phyloP scores from a whole-genome alignment of 495 filamentous ascomycete species.

The Immersiella caudata region DNA sequence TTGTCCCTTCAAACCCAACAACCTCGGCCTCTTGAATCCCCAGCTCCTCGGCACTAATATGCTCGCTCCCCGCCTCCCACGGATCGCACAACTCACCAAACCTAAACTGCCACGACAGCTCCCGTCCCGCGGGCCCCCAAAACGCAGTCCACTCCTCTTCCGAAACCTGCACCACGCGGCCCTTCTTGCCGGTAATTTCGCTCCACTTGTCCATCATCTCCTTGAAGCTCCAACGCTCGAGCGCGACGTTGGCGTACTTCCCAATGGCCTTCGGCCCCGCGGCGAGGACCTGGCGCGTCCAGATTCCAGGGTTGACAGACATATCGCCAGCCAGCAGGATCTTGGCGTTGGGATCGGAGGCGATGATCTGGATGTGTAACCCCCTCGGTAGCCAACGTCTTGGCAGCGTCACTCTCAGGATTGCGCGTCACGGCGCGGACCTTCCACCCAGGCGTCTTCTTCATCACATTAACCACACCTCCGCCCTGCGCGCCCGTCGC shows the following conservation, averaged over 20 bases:
- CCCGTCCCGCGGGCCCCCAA: conserved; percentile 20
- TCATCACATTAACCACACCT: conserved; percentile 26
- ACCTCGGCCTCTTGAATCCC: conserved; percentile 23
- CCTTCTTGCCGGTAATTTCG: conserved; percentile 24
- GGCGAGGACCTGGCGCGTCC: conserved; percentile 21
- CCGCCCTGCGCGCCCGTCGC: conserved; percentile 30
- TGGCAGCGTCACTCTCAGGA: conserved; percentile 19
- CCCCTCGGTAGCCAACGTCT: conserved; percentile 24
- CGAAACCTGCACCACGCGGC: conserved; percentile 16
- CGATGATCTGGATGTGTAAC: conserved; percentile 25
- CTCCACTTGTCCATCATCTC: conserved; percentile 28
- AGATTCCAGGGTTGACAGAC: conserved; percentile 26
- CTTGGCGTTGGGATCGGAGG: conserved; percentile 21
- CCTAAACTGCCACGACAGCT: conserved; percentile 26
- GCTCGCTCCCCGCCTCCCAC: conserved; percentile 11
- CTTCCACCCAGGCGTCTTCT: conserved; percentile 21
- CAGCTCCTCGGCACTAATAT: conserved; percentile 23
- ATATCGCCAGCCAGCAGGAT: conserved; percentile 24
- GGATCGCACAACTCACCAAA: conserved; percentile 29
- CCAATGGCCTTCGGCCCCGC: conserved; percentile 14
- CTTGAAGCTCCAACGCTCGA: conserved; percentile 26
- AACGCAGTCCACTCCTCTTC: conserved; percentile 20
- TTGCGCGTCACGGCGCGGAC: conserved; percentile 30
- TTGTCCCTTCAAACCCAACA: conserved; percentile 22
- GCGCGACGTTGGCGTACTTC: conserved; percentile 23